These are phyloP conservation scores for Ophiostoma quercus DNA, from an alignment of 2,329 filamentous ascomycete genomes.

Conservation along the genomic window DNA sequence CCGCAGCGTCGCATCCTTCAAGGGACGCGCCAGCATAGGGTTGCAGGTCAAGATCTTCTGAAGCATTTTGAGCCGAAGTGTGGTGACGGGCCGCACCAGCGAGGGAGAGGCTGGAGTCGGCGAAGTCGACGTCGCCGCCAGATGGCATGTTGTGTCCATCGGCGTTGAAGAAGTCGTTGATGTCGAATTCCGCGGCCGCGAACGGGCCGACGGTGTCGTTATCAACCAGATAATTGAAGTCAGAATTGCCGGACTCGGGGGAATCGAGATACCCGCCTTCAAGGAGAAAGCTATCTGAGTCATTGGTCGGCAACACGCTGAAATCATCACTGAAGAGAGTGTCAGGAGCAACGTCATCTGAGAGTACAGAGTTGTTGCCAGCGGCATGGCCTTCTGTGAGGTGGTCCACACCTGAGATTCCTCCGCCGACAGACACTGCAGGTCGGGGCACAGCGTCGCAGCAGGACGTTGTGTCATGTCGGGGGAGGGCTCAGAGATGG, in stretches of 20 bases:
- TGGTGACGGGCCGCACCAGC: conserved; percentile 50
- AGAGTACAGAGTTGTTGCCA: conserved; percentile 43
- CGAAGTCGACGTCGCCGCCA: conserved; percentile 43
- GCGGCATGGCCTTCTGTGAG: conserved; percentile 41
- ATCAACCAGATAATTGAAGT: conserved; percentile 62
- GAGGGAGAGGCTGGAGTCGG: conserved; percentile 39
- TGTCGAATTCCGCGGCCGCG: conserved; percentile 40
- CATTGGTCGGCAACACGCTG: conserved; percentile 61
- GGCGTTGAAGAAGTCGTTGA: conserved; percentile 53
- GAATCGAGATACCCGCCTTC: conserved; percentile 71
- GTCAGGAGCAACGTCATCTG: conserved; percentile 57
- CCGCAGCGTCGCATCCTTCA: conserved; percentile 68
- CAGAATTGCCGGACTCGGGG: conserved; percentile 60
- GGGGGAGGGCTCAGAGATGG: conserved; percentile 50
- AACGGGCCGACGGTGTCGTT: conserved; percentile 48
- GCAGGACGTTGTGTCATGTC: conserved; percentile 99
- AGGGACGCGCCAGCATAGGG: conserved; percentile 67
- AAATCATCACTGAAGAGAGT: conserved; percentile 66
- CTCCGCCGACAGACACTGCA: conserved; percentile 96
- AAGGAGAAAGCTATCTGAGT: conserved; percentile 70
- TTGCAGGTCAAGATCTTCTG: conserved; percentile 66
- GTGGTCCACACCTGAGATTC: conserved; percentile 44
- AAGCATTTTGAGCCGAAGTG: conserved; percentile 56
- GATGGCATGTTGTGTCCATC: conserved; percentile 38
- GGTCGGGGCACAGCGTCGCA: conserved; percentile 97